Percentiles rank a stretch among this genome's conserved stretches.
Conservation (phyloP, 805 yeast genomes). For the Cyberlindnera lachancei region DNA sequence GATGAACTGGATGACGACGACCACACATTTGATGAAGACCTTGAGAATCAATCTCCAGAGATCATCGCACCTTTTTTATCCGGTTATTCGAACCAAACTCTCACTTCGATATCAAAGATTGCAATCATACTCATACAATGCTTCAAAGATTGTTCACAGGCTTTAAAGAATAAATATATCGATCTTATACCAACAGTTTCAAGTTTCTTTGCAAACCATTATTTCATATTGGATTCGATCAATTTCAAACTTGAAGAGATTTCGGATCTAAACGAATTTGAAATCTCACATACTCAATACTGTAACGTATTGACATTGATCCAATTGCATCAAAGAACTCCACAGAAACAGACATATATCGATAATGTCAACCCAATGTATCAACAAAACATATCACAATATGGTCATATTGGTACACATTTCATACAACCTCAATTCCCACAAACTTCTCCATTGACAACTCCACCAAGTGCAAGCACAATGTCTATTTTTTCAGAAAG, state of each 20-base stretch:
- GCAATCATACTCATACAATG: conserved; percentile 12
- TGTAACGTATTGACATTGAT: no score
- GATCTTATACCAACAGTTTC: neutral
- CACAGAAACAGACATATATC: neutral
- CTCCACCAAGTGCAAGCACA: conserved; percentile 3
- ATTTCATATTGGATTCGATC: neutral
- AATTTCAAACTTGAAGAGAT: no score
- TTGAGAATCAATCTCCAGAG: conserved; percentile 19
- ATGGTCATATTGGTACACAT: no score
- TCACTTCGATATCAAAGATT: conserved; percentile 13
- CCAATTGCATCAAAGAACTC: neutral
- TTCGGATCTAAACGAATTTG: no score
- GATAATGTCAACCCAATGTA: neutral
- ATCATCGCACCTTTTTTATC: conserved; percentile 19
- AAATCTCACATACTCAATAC: no score
- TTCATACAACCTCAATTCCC: conserved; percentile 1
- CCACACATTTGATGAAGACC: conserved; percentile 19
- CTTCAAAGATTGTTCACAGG: conserved; percentile 16
- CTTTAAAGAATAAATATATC: conserved; percentile 18
- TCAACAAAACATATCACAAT: neutral
- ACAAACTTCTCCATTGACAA: conserved; percentile 2
- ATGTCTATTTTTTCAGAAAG: conserved; percentile 2
- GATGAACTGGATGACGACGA: conserved; percentile 20
- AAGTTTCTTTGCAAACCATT: neutral
- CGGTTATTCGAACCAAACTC: conserved; percentile 14